A percentile compares a stretch with the other conserved stretches of the same genome.
phyloP scores from a whole-genome alignment of 495 filamentous ascomycete genomes.

The Cercophora scortea region DNA sequence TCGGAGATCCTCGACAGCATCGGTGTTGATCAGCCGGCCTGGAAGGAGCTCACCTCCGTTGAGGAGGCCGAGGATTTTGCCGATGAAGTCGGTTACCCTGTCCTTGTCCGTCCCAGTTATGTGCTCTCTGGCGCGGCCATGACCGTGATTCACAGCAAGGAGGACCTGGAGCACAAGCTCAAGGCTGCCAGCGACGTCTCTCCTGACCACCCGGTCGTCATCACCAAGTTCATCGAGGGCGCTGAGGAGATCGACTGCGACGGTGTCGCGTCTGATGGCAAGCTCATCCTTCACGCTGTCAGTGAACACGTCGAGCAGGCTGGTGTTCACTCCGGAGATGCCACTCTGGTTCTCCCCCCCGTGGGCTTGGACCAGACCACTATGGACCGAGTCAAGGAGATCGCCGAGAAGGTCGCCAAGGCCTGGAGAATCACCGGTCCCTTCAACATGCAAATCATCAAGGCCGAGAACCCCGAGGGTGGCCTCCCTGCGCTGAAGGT shows the following conservation, averaged over 20 bases:
- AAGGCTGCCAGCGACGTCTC: constrained; percentile 86
- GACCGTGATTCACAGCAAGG: constrained; percentile 94
- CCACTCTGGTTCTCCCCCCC: constrained; percentile 90
- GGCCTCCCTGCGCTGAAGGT: constrained; percentile 77
- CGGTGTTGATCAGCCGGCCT: constrained; percentile 88
- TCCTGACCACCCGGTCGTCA: constrained; percentile 96
- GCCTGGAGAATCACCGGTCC: constrained; percentile 96
- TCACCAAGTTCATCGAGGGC: constrained; percentile 97
- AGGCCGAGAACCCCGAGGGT: constrained; percentile 65
- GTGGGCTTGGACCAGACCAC: constrained; percentile 63
- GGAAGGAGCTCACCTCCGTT: constrained; percentile 93
- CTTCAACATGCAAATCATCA: constrained; percentile 99
- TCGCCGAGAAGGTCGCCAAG: constrained; percentile 91
- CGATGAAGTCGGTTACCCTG: constrained; percentile 81
- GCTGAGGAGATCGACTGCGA: constrained; percentile 98
- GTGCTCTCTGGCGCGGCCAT: constrained; percentile 97
- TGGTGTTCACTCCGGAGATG: constrained; percentile 96
- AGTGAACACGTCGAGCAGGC: constrained; percentile 97
- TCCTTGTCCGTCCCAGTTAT: constrained; percentile 92
- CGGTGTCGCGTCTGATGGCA: constrained; percentile 79
- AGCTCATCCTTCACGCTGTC: constrained; percentile 86
- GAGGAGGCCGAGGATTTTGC: constrained; percentile 83
- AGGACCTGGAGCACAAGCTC: constrained; percentile 85
- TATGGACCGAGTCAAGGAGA: constrained; percentile 83
- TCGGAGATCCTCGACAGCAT: constrained; percentile 95